Conservation (phyloP, 2,329 filamentous ascomycete species). For the Trichoderma endophyticum region DNA sequence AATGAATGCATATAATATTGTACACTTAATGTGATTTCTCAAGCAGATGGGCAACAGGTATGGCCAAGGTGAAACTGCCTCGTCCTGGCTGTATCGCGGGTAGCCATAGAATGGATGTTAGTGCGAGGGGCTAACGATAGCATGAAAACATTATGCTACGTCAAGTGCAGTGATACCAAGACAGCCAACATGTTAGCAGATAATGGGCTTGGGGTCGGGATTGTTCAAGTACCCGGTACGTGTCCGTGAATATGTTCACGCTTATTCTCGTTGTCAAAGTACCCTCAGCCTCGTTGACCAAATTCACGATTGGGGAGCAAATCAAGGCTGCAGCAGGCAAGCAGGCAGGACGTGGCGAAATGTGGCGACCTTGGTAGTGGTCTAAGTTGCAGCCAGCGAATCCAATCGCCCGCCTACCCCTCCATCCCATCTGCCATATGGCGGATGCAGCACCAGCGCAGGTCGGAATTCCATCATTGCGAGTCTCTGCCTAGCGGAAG, state of each 20-base stretch:
- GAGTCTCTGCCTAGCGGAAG: neutral
- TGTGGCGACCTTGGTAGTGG: neutral
- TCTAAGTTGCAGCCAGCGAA: neutral
- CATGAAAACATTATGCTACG: neutral
- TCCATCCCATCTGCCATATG: neutral
- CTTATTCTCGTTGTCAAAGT: neutral
- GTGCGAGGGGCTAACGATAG: neutral
- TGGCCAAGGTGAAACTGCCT: too few relatives aligned
- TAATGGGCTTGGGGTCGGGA: neutral
- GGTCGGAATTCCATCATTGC: neutral
- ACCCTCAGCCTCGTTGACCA: neutral
- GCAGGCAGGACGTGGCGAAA: neutral
- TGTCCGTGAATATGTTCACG: neutral
- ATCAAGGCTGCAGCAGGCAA: neutral
- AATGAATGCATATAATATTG: neutral
- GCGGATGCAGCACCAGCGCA: neutral
- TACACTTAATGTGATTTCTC: neutral
- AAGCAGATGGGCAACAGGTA: neutral
- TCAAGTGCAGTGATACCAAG: neutral
- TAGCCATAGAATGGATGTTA: neutral
- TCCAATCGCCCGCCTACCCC: neutral
- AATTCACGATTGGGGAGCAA: neutral
- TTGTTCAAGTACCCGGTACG: neutral
- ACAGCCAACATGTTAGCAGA: neutral
- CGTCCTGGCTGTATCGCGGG: neutral